Evolutionary conservation across 805 yeast genomes (phyloP).

Genomic region (Metschnikowia santaceciliae): DNA sequence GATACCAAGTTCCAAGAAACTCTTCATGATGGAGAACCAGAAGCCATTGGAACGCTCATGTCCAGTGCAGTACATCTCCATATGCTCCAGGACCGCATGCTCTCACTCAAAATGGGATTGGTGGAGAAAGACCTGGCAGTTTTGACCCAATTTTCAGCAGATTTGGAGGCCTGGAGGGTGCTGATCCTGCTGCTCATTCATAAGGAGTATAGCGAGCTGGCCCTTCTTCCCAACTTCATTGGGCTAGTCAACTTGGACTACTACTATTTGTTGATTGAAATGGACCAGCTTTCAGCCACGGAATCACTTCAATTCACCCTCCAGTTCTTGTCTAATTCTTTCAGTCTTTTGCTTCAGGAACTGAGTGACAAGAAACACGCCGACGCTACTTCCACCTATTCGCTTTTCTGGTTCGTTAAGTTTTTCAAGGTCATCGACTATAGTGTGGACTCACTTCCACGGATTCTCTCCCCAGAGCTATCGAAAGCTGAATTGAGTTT

Average conservation of each 20-base stretch:
- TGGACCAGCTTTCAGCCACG: conserved; percentile 37
- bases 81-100: conserved; percentile 25
- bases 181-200: conserved; percentile 26
- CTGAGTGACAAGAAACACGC: conserved; percentile 14
- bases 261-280: conserved; percentile 37
- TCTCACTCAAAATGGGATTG: conserved; percentile 17
- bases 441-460: conserved; percentile 22
- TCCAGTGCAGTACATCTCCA: conserved; percentile 23
- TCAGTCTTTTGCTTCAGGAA: conserved; percentile 29
- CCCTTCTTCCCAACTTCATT: conserved; percentile 30
- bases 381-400: conserved; percentile 17
- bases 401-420: conserved; percentile 33
- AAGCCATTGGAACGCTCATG: conserved; percentile 17
- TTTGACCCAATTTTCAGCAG: conserved; percentile 23
- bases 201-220: conserved; percentile 23
- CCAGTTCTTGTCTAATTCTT: conserved; percentile 39
- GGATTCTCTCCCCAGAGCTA: conserved; percentile 14
- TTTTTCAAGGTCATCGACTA: conserved; percentile 35
- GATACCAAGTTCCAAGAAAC: conserved; percentile 14
- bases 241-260: conserved; percentile 35
- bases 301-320: conserved; percentile 39
- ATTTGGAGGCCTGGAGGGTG: conserved; percentile 38
- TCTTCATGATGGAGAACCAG: conserved; percentile 22
- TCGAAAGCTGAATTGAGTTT: conserved; percentile 17
- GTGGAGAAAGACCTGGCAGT: conserved; percentile 4